Conservation (phyloP, 805 yeast genomes). For the Cephaloascus fragrans region DNA sequence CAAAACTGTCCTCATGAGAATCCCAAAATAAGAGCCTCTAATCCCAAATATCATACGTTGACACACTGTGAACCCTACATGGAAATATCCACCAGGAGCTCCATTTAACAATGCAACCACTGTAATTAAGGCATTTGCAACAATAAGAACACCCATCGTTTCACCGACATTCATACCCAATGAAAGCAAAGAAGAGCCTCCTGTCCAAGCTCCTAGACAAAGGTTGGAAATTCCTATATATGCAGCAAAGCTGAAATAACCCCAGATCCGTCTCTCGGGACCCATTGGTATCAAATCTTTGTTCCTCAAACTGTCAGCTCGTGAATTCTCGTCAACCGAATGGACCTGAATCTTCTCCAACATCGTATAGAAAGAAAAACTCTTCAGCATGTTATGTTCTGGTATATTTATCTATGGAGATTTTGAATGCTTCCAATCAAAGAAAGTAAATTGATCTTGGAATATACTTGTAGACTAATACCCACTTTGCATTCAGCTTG, state of each 20-base stretch:
- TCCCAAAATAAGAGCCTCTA: slow-evolving; percentile 32
- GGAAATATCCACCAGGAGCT: slow-evolving; percentile 38
- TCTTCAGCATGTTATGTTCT: too few relatives aligned
- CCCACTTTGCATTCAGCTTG: too few relatives aligned
- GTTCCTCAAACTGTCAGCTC: slow-evolving; percentile 14
- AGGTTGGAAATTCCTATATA: slow-evolving; percentile 31
- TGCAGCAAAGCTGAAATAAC: slow-evolving; percentile 25
- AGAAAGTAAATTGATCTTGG: too few relatives aligned
- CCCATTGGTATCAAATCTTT: slow-evolving; percentile 36
- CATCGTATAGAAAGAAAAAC: too few relatives aligned
- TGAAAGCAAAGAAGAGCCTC: slow-evolving; percentile 32
- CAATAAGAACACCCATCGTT: slow-evolving; percentile 30
- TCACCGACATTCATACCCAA: slow-evolving; percentile 36
- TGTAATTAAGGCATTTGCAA: slow-evolving; percentile 41
- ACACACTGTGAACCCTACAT: slow-evolving; percentile 38
- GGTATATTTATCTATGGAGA: too few relatives aligned
- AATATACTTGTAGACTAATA: too few relatives aligned
- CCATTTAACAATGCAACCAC: slow-evolving; percentile 34
- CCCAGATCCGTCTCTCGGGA: slow-evolving; percentile 36
- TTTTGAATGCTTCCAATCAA: too few relatives aligned
- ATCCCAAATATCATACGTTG: slow-evolving; percentile 37
- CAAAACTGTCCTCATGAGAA: slow-evolving; percentile 31
- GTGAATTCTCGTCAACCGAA: too few relatives aligned
- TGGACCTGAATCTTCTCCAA: too few relatives aligned
- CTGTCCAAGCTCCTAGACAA: slow-evolving; percentile 25